Evolutionary conservation across 1,139 yeast species (phyloP), one percentile per base, ranked within the genome.

Genomic region (Starmera stellimalicola): DNA sequence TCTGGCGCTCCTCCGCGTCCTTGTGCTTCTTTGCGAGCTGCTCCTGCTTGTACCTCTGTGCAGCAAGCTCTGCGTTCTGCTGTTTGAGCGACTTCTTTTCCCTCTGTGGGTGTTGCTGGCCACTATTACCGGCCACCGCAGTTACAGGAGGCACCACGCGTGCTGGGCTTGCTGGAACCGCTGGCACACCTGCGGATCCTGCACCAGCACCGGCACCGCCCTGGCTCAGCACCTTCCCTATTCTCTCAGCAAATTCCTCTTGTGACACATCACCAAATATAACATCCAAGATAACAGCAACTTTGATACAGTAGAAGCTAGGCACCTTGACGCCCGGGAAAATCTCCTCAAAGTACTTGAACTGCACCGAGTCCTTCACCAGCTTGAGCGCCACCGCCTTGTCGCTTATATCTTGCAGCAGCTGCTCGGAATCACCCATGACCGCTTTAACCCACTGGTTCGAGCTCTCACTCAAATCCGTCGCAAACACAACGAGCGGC

Each of bases 1-100:
- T 60, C 32, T 67, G 65, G 28, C 68, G 65, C 41, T 78, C 87
- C 33, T 66, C 68, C 15, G 43, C 51, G 14, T 66, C 73, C 10
- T 46, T 43, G 34, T 50, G 52, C 28, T 51, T 54, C 34, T 62
- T 63, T 34, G 57, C 60, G 19, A 55, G 45, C 12, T 64, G 57
- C 37, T 63, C 60, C 34, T 63, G 63, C 35, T 63, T 65, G 45
- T 71, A 65, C 33, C 52, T 53, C 23, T 46, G 43, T 7, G 66
- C 62, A 2, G 63, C 52, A 2, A 54, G 36, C 17, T 60, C 65
- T 0, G 63, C 63, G 0, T 62, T 51, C 39, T 62, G 59, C 31
- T 63, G 68, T 34, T 57, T 65, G 14, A 62, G 41, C 1, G 63
- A 38, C 36, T 44, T 36, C 32, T 37, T 27, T 34, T 35, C 27